A percentile compares a stretch with the other conserved stretches of the same genome.
Evolutionary conservation across 1,284 basidiomycete genomes (phyloP).

Genomic region (Fistulina hepatica): DNA sequence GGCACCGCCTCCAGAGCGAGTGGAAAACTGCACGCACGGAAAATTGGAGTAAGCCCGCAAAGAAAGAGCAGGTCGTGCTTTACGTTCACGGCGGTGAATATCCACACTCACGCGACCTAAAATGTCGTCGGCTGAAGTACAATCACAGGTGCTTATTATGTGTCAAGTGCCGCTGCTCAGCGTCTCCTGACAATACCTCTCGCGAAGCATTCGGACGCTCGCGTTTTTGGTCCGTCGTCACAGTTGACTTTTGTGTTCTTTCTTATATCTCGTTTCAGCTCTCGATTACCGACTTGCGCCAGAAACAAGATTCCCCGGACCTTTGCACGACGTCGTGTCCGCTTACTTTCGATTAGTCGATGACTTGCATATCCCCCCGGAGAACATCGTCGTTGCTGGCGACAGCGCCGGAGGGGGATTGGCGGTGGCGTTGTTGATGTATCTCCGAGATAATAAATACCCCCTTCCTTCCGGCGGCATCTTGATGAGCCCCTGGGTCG

Average conservation of each 20-base stretch:
- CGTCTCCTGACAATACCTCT: slow-evolving; percentile 86
- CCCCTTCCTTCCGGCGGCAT: slow-evolving; percentile 74
- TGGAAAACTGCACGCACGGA: slow-evolving; percentile 43
- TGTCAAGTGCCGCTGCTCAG: slow-evolving; percentile 91
- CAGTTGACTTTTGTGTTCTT: neutral
- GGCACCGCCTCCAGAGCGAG: slow-evolving; percentile 81
- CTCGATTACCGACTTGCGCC: slow-evolving; percentile 95
- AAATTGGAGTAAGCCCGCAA: too few relatives aligned
- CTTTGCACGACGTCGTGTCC: slow-evolving; percentile 82
- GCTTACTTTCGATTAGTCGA: slow-evolving; percentile 84
- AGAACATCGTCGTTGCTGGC: slow-evolving; percentile 82
- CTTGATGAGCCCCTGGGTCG: slow-evolving; percentile 90
- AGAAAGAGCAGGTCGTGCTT: slow-evolving; percentile 76
- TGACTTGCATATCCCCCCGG: slow-evolving; percentile 83
- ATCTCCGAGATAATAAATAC: slow-evolving; percentile 80
- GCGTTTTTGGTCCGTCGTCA: slow-evolving; percentile 75
- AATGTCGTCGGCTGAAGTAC: slow-evolving; percentile 10
- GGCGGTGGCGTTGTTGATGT: slow-evolving; percentile 80
- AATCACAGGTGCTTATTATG: slow-evolving; percentile 78
- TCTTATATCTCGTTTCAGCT: slow-evolving; percentile 36
- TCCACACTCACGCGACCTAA: slow-evolving; percentile 7
- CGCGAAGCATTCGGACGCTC: slow-evolving; percentile 81
- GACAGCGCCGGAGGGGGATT: slow-evolving; percentile 94
- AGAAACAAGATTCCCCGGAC: slow-evolving; percentile 89
- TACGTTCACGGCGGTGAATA: slow-evolving; percentile 90